Evolutionary conservation across 441 rosid species (phyloP).

Genomic region (Eruca vesicaria): DNA sequence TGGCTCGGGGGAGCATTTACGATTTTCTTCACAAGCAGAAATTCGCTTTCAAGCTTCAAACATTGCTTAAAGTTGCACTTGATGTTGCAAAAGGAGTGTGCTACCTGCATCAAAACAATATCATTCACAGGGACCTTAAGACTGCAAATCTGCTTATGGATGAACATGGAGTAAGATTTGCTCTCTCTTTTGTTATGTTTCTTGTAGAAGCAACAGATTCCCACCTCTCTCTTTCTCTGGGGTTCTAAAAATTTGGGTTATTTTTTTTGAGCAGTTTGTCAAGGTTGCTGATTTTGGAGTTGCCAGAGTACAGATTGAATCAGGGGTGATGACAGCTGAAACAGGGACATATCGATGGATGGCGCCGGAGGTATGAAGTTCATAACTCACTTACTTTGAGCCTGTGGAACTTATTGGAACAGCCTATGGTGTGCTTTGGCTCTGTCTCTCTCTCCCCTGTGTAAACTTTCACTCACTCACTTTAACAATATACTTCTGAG

Average conservation of each 20-base stretch:
- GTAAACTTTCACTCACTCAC: neutral
- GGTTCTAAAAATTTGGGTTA: slow-evolving; percentile 1
- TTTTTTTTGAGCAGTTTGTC: slow-evolving; percentile 47
- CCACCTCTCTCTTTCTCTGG: neutral
- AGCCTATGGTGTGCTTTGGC: neutral
- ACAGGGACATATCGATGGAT: slow-evolving; percentile 79
- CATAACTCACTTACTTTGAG: neutral
- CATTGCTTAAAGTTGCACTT: slow-evolving; percentile 73
- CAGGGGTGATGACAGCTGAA: slow-evolving; percentile 76
- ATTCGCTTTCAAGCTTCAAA: slow-evolving; percentile 68
- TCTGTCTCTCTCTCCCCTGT: slow-evolving; percentile 1
- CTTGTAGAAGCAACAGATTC: neutral
- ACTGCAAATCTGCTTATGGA: slow-evolving; percentile 95
- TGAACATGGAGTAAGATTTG: slow-evolving; percentile 75
- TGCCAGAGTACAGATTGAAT: slow-evolving; percentile 59
- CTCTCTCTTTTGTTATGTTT: neutral
- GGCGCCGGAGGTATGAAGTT: slow-evolving; percentile 57
- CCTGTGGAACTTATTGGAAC: neutral
- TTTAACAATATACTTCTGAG: slow-evolving; percentile 28
- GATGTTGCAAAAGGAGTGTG: slow-evolving; percentile 93
- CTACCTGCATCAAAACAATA: slow-evolving; percentile 88
- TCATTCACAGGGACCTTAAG: slow-evolving; percentile 90
- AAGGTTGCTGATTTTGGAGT: slow-evolving; percentile 77
- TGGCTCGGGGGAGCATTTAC: slow-evolving; percentile 80
- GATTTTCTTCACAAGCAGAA: slow-evolving; percentile 78